Evolutionary conservation across 108 stramenopile genomes (phyloP).

Genomic region (Skeletonema grethae): DNA sequence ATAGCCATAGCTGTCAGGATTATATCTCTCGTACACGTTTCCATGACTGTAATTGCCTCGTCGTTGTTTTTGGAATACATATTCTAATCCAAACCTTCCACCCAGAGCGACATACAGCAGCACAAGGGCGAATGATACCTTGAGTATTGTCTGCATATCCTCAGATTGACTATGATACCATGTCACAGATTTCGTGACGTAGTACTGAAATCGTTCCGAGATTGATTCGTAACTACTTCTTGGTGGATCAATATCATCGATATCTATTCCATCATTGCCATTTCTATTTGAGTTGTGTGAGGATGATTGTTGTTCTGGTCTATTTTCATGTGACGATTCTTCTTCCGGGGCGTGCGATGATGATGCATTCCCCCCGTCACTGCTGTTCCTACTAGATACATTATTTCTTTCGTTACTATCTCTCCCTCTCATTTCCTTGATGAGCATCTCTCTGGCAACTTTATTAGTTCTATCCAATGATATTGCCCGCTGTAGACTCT

Average conservation of each 20-base stretch:
- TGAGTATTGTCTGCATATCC: slow-evolving; percentile 58
- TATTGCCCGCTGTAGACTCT: slow-evolving; percentile 69
- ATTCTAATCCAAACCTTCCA: slow-evolving; percentile 76
- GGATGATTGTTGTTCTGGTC: slow-evolving; percentile 23
- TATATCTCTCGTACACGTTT: slow-evolving; percentile 69
- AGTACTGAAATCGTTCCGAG: slow-evolving; percentile 50
- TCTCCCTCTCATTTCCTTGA: slow-evolving; percentile 62
- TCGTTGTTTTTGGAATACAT: slow-evolving; percentile 11
- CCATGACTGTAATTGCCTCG: slow-evolving; percentile 64
- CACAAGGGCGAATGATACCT: slow-evolving; percentile 53
- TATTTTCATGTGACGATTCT: slow-evolving; percentile 7
- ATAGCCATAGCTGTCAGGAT: slow-evolving; percentile 4
- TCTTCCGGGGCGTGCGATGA: background rate
- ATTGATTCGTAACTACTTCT: slow-evolving; percentile 12
- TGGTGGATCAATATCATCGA: slow-evolving; percentile 42
- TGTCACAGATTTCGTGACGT: slow-evolving; percentile 13
- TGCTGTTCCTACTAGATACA: background rate
- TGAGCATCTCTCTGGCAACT: slow-evolving; percentile 70
- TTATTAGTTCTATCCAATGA: slow-evolving; percentile 65
- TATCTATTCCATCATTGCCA: slow-evolving; percentile 34
- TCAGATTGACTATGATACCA: slow-evolving; percentile 70
- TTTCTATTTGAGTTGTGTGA: slow-evolving; percentile 14
- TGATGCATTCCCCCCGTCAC: background rate
- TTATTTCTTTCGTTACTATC: slow-evolving; percentile 24
- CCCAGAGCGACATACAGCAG: slow-evolving; percentile 79